Evolutionary conservation across 2,329 filamentous ascomycete species (phyloP).

Genomic region (Colletotrichum coccodes): DNA sequence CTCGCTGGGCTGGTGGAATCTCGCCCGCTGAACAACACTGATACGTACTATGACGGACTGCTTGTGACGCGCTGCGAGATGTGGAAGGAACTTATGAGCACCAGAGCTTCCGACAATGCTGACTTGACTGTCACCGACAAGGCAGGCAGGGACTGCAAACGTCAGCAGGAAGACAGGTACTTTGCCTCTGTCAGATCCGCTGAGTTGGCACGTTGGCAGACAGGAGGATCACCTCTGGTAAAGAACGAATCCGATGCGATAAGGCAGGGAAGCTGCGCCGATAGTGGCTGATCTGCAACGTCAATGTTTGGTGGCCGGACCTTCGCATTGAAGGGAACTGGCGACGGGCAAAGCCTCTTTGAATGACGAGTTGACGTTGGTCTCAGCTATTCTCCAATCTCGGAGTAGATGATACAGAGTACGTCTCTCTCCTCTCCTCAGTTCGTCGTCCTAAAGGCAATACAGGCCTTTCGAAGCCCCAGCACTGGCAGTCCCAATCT

Average conservation of each 20-base stretch:
- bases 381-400: neutral
- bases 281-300: constrained; percentile 11
- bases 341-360: constrained; percentile 12
- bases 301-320: neutral
- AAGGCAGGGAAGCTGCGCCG: neutral
- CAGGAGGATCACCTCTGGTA: neutral
- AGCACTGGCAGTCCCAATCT: neutral
- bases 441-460: neutral
- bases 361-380: constrained; percentile 23
- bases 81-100: neutral
- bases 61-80: neutral
- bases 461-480: neutral
- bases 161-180: neutral
- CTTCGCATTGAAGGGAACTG: neutral
- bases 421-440: neutral
- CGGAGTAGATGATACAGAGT: neutral
- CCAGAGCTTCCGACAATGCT: neutral
- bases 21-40: constrained; percentile 10
- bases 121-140: neutral
- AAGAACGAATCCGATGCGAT: constrained; percentile 9
- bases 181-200: neutral
- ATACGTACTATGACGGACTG: constrained; percentile 29
- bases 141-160: neutral
- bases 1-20: constrained; percentile 26
- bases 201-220: neutral